Conservation (phyloP, 1,139 yeast species). For the Yamadazyma friedrichii region DNA sequence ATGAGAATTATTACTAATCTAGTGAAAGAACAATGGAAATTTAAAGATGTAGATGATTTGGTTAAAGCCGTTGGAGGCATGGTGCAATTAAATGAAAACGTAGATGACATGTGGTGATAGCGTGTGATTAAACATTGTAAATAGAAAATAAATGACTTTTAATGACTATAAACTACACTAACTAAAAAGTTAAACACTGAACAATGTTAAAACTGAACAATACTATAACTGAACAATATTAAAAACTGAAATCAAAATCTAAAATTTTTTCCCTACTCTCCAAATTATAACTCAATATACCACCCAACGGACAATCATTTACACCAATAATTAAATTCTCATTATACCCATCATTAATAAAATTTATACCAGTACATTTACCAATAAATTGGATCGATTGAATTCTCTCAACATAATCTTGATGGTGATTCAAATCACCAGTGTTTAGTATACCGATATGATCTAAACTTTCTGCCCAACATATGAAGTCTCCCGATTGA, state of each 20-base stretch:
- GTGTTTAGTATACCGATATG: conserved; percentile 52
- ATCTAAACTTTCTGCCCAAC: conserved; percentile 63
- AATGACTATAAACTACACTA: not conserved
- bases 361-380: conserved; percentile 55
- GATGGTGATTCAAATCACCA: conserved; percentile 21
- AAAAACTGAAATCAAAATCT: conserved; percentile 42
- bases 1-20: conserved; percentile 43
- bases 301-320: conserved; percentile 58
- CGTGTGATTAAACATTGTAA: no score
- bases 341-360: conserved; percentile 42
- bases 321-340: conserved; percentile 54
- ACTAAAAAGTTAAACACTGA: not conserved
- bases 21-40: conserved; percentile 34
- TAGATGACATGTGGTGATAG: conserved; percentile 46
- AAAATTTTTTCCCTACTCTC: conserved; percentile 35
- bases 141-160: not conserved
- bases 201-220: not conserved
- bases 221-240: no score
- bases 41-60: conserved; percentile 32
- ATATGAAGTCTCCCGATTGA: conserved; percentile 40
- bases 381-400: conserved; percentile 59
- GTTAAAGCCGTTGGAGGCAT: conserved; percentile 39
- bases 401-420: conserved; percentile 24
- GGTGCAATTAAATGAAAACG: conserved; percentile 38
- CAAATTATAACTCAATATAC: conserved; percentile 48